Evolutionary conservation across 352 stramenopile genomes (phyloP).

Genomic region (Phytophthora citrophthora): DNA sequence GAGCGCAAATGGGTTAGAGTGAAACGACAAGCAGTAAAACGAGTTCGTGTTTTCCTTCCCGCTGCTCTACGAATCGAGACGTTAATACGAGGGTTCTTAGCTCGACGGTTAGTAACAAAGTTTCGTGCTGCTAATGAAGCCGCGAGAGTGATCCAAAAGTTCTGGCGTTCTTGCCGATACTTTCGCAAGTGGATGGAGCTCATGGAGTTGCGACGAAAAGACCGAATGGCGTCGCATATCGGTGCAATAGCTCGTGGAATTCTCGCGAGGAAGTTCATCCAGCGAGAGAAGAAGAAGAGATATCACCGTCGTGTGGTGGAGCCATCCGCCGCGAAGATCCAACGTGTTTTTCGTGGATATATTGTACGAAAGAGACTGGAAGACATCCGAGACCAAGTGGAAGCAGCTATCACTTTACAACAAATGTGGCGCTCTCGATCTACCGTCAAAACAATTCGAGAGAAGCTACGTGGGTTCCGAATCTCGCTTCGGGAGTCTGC

Average conservation of each 20-base stretch:
- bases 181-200: slow-evolving; percentile 58
- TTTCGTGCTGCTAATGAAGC: slow-evolving; percentile 40
- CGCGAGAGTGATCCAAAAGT: slow-evolving; percentile 52
- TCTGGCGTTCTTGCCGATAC: slow-evolving; percentile 56
- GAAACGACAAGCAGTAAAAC: slow-evolving; percentile 37
- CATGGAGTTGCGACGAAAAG: slow-evolving; percentile 47
- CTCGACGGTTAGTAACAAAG: slow-evolving; percentile 39
- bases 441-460: slow-evolving; percentile 48
- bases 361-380: slow-evolving; percentile 61
- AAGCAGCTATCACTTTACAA: slow-evolving; percentile 79
- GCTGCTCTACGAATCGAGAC: slow-evolving; percentile 61
- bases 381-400: slow-evolving; percentile 54
- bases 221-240: slow-evolving; percentile 72
- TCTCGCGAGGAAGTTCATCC: slow-evolving; percentile 62
- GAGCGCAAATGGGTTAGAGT: slow-evolving; percentile 38
- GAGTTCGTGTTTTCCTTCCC: slow-evolving; percentile 49
- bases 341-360: slow-evolving; percentile 77
- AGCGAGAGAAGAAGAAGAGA: slow-evolving; percentile 51
- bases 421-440: slow-evolving; percentile 71
- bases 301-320: slow-evolving; percentile 52
- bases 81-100: slow-evolving; percentile 61
- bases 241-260: slow-evolving; percentile 65
- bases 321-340: slow-evolving; percentile 57
- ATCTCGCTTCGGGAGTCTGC: slow-evolving; percentile 44
- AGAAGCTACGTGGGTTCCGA: slow-evolving; percentile 50